Evolutionary conservation across 176 grass and related monocot genomes (phyloP), one percentile per base, ranked within the genome.

Genomic region (Zoysia japonica): DNA sequence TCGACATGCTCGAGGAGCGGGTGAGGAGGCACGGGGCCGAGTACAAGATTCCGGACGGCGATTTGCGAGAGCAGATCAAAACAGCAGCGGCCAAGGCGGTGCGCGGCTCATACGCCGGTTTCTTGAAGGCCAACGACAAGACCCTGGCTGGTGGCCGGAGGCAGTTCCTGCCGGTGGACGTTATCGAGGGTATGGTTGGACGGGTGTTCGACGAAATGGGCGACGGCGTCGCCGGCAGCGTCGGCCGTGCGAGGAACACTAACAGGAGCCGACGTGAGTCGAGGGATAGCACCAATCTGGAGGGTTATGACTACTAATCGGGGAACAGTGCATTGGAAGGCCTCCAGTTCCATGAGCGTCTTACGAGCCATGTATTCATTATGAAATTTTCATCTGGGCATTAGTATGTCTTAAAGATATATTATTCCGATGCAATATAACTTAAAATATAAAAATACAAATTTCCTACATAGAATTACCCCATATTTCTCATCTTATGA

Each of bases 41-140:
- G 61, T 89, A 87, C 68, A 81, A 73, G 67, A 81, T 93, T 49
- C 87, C 77, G 1, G 84, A 89, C 68, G 73, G 62, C 11, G 87
- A 89, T 10, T 87, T 93, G 14, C 65, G 87, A 46, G 73, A 65
- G 65, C 90, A 93, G 87, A 89, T 93, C 70, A 87, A 80, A 73
- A 13, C 80, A 3, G 76, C 84, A 5, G 73, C 61, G 68, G 78
- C 77, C 48, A 93, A 82, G 73, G 68, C 65, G 12, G 84, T 93
- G 81, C 80, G 66, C 55, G 77, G 77, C 52, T 73, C 90, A 11
- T 93, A 93, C 66, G 87, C 88, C 2, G 82, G 53, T 11, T 93
- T 93, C 79, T 0, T 88, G 50, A 87, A 88, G 52, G 85, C 85
- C 2, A 88, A 93, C 47, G 87, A 76, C 37, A 67, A 4, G 46